Conservation (phyloP, 2,329 filamentous ascomycete species). For the Sclerotinia trifoliorum region DNA sequence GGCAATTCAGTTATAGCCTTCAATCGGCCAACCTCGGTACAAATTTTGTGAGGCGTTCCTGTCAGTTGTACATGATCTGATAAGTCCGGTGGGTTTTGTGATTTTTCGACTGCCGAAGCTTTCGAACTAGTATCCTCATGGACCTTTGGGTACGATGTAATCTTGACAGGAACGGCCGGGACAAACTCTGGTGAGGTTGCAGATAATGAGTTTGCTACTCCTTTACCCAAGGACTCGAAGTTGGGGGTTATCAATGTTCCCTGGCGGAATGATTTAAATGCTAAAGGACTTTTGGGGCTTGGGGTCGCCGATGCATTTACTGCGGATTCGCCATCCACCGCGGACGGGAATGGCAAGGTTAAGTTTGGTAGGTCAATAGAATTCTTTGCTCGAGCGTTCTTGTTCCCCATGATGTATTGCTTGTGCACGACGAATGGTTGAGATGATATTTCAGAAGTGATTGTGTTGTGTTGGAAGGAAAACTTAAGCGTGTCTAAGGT, state of each 20-base stretch:
- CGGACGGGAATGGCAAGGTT: background rate
- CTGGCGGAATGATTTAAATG: conserved; percentile 19
- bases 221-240: background rate
- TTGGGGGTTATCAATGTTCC: conserved; percentile 20
- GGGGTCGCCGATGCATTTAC: background rate
- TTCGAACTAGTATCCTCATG: background rate
- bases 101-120: background rate
- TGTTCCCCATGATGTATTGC: conserved; percentile 18
- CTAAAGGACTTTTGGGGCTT: conserved; percentile 10
- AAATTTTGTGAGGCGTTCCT: background rate
- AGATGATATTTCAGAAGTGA: background rate
- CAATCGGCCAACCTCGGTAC: background rate
- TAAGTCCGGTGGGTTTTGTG: background rate
- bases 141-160: background rate
- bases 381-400: conserved; percentile 17
- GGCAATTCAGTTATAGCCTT: background rate
- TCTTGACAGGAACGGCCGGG: background rate
- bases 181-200: conserved; percentile 22
- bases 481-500: background rate
- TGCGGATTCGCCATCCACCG: background rate
- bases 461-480: background rate
- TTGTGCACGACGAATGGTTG: background rate
- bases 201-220: conserved; percentile 14
- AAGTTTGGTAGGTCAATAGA: conserved; percentile 4
- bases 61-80: background rate